Conservation (phyloP, 345 rosid genomes). For the Citrus reticulata region DNA sequence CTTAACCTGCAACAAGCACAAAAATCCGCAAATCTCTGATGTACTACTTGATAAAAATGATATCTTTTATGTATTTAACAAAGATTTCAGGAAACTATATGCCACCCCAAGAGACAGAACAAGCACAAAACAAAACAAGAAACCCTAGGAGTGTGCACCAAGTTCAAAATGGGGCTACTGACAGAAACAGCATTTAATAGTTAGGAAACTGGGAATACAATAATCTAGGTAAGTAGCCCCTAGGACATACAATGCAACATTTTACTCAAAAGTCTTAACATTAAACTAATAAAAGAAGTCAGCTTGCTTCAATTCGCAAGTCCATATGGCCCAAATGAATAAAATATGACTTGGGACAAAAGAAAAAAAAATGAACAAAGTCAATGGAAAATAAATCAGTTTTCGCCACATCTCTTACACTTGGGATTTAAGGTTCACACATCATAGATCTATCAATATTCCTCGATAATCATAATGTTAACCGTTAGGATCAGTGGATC, state of each 20-base stretch:
- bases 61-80: neutral
- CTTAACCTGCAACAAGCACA: constrained; percentile 64
- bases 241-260: neutral
- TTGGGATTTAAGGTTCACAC: neutral
- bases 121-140: neutral
- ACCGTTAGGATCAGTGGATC: neutral
- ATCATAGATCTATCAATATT: neutral
- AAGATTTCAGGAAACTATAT: neutral
- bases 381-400: neutral
- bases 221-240: neutral
- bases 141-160: neutral
- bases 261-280: neutral
- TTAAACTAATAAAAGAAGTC: neutral
- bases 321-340: constrained; percentile 1
- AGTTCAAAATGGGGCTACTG: neutral
- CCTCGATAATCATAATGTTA: neutral
- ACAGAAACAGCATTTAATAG: neutral
- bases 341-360: neutral
- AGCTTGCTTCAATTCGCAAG: neutral
- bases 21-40: constrained; percentile 11
- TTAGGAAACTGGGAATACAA: neutral
- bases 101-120: neutral
- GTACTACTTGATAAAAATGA: neutral
- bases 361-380: neutral
- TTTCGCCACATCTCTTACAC: neutral